Evolutionary conservation across 768 basidiomycete species (phyloP).

Genomic region (Mycena haematopus): DNA sequence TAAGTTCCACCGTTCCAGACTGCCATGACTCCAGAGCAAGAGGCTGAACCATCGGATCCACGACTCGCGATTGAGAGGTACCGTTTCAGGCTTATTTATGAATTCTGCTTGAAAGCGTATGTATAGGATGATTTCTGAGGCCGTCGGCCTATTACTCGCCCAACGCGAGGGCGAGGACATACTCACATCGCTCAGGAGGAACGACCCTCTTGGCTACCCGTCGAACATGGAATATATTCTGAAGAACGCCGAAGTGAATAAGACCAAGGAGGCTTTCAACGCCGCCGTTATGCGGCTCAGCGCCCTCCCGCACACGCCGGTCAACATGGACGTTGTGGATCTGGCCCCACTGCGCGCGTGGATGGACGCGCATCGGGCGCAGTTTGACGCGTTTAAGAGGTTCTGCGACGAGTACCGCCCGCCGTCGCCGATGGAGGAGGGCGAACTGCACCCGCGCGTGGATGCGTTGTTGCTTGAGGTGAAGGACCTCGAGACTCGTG

Average conservation of each 20-base stretch:
- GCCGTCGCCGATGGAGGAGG: constrained; percentile 20
- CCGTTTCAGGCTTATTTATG: background rate
- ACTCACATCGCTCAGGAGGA: background rate
- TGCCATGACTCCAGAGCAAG: background rate
- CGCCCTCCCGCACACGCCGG: constrained; percentile 16
- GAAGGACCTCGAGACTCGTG: background rate
- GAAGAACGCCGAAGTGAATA: background rate
- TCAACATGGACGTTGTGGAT: background rate
- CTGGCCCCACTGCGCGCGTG: constrained; percentile 6
- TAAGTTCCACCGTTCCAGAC: background rate
- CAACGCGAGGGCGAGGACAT: constrained; percentile 7
- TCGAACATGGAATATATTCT: constrained; percentile 10
- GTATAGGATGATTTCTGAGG: constrained; percentile 10
- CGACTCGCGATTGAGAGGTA: constrained; percentile 13
- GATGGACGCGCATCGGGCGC: constrained; percentile 11
- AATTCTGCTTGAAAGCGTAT: background rate
- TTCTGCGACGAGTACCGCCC: constrained; percentile 16
- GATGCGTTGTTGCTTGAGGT: background rate
- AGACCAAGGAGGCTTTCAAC: background rate
- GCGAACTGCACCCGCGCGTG: constrained; percentile 20
- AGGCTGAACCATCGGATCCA: background rate
- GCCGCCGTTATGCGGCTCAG: background rate
- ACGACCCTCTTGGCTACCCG: background rate
- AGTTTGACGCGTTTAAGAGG: constrained; percentile 8
- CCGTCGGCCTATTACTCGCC: constrained; percentile 11